Base-by-base conservation (phyloP, 2,329 filamentous ascomycete species). In the Coniochaeta sp. region DNA sequence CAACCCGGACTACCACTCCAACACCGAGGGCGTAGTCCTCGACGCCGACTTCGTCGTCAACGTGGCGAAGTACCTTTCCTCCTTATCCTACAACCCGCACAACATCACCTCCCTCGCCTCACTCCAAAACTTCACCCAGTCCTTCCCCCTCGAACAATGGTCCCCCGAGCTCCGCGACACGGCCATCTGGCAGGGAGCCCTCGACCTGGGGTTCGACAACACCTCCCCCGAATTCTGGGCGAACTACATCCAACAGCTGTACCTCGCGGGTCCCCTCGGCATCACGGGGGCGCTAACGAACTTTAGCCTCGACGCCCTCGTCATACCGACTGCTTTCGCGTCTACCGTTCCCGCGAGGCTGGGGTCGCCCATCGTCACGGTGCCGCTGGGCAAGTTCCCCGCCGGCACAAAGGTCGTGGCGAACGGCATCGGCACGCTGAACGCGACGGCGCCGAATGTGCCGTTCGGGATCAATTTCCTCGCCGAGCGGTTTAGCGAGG, bases 301-400 rank as follows among this genome's bases (percentile, higher is more conserved):
- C 2, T 69, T 81, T 56, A 73, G 75, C 4, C 73, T 86, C 0
- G 81, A 84, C 56, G 84, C 83, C 1, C 66, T 87, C 5, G 72
- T 87, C 1, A 56, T 86, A 4, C 85, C 84, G 0, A 81, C 81
- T 0, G 56, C 65, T 12, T 66, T 74, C 20, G 69, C 76, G 0
- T 67, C 73, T 0, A 63, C 66, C 1, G 69, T 81, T 6, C 74
- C 81, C 3, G 79, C 79, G 0, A 61, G 81, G n/a, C 71, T 83
- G 0, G 83, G 82, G 0, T 70, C 73, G 0, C 84, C 84, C 0
- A 73, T 83, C 3, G 67, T 87, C 14, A 82, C 79, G 0, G 81
- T 87, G 0, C 85, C 84, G 0, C 65, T 88, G 55, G 83, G 83
- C 0, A 74, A 73, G 75, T 80, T 75, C 49, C 78, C 79, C 0